These are phyloP conservation scores for Aspergillus ellipticus DNA, from an alignment of 495 filamentous ascomycete species.

Conservation along the genomic window DNA sequence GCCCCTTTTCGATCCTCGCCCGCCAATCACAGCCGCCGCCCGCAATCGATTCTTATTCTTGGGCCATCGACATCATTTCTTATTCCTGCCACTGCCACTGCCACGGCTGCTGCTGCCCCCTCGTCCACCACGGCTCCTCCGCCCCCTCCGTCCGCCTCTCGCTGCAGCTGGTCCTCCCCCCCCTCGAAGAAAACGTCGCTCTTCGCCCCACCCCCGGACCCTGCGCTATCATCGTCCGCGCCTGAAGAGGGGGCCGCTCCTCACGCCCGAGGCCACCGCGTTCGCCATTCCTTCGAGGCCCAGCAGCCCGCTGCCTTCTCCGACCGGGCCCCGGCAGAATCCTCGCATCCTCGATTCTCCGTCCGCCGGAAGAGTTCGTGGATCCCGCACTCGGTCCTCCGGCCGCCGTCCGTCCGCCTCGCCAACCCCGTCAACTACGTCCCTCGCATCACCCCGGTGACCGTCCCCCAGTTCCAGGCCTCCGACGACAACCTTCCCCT, in stretches of 20 bases:
- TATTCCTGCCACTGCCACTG: neutral
- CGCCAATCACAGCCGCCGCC: conserved; percentile 21
- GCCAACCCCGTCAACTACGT: conserved; percentile 50
- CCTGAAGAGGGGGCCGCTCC: conserved; percentile 24
- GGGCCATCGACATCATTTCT: conserved; percentile 15
- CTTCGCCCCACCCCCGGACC: conserved; percentile 20
- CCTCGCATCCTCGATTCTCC: conserved; percentile 10
- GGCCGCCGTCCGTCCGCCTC: conserved; percentile 40
- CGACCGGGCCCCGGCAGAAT: conserved; percentile 14
- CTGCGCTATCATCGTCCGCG: conserved; percentile 30
- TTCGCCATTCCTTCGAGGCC: conserved; percentile 24
- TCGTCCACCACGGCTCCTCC: conserved; percentile 14
- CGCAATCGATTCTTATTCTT: conserved; percentile 14
- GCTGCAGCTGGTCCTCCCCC: conserved; percentile 10
- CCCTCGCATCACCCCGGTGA: conserved; percentile 42
- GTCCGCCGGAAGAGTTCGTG: conserved; percentile 12
- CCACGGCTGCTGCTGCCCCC: neutral
- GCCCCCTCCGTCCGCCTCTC: conserved; percentile 10
- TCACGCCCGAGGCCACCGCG: conserved; percentile 17
- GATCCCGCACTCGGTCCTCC: conserved; percentile 22
- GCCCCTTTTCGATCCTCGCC: conserved; percentile 23
- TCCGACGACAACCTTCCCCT: conserved; percentile 42
- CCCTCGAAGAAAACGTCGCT: conserved; percentile 31
- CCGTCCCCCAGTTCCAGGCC: conserved; percentile 21
- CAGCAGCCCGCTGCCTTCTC: conserved; percentile 14